These are phyloP conservation scores for Phialophora expanda DNA, from an alignment of 2,329 filamentous ascomycete species.

Conservation along the genomic window DNA sequence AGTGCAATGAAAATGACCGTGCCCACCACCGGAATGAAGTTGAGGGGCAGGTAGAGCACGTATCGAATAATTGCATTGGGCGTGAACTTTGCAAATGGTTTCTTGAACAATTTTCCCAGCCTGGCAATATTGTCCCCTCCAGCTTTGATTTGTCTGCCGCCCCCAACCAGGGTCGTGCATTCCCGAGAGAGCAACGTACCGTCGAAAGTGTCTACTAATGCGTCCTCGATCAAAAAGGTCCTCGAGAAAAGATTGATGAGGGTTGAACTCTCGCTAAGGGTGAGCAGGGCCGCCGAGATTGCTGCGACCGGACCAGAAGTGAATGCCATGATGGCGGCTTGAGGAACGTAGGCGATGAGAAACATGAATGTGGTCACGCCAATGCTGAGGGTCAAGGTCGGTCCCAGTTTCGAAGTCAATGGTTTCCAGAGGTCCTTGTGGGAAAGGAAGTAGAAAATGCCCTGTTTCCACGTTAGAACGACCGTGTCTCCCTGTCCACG, in stretches of 20 bases:
- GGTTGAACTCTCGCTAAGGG: constrained; percentile 62
- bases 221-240: constrained; percentile 78
- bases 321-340: constrained; percentile 79
- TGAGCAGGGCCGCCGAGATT: constrained; percentile 64
- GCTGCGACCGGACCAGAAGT: constrained; percentile 78
- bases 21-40: constrained; percentile 89
- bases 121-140: constrained; percentile 58
- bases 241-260: constrained; percentile 62
- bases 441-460: constrained; percentile 64
- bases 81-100: constrained; percentile 60
- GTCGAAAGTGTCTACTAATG: constrained; percentile 87
- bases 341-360: constrained; percentile 81
- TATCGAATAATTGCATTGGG: constrained; percentile 72
- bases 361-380: constrained; percentile 83
- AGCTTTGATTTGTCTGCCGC: constrained; percentile 73
- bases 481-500: background rate
- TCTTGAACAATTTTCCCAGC: constrained; percentile 62
- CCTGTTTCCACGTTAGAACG: constrained; percentile 48
- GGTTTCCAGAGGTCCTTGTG: constrained; percentile 66
- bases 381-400: constrained; percentile 71
- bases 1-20: constrained; percentile 79
- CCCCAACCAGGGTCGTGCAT: constrained; percentile 68
- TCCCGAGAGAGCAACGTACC: constrained; percentile 65
- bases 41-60: constrained; percentile 84
- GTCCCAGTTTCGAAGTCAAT: constrained; percentile 60